These are phyloP conservation scores for Sequoia sempervirens DNA, from an alignment of 75 land plant species.

Conservation along the genomic window DNA sequence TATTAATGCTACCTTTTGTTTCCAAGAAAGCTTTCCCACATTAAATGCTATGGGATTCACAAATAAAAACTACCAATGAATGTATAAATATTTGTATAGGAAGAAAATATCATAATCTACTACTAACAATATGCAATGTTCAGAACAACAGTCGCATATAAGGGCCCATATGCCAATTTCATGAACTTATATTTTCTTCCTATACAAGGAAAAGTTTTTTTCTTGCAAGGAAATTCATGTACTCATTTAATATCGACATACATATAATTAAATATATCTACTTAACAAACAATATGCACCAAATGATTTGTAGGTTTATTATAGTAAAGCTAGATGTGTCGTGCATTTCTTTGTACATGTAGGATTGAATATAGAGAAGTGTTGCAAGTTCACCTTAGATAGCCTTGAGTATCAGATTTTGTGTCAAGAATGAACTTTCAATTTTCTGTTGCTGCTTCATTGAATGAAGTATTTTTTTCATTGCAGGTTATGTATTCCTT, in stretches of 20 bases:
- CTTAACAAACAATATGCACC: not conserved
- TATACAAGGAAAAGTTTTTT: not conserved
- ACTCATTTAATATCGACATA: not conserved
- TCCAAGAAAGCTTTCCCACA: too few relatives aligned
- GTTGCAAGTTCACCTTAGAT: not conserved
- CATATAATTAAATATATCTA: not conserved
- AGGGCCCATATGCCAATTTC: not conserved
- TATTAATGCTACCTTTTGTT: too few relatives aligned
- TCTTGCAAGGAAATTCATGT: not conserved
- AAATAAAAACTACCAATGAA: too few relatives aligned
- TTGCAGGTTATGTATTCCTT: slow-evolving; percentile 94
- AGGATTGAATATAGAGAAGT: not conserved
- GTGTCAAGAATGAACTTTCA: not conserved
- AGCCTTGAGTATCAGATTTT: not conserved
- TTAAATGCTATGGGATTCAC: too few relatives aligned
- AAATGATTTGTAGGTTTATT: not conserved
- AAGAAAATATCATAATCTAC: not conserved
- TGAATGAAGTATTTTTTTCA: slow-evolving; percentile 9
- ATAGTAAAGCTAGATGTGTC: not conserved
- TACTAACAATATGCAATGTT: not conserved
- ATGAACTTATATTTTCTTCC: not conserved
- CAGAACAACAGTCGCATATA: not conserved
- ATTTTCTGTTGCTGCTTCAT: not conserved
- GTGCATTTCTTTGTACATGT: not conserved
- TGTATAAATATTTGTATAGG: too few relatives aligned